These are phyloP conservation scores for Chenopodium berlandieri DNA, from an alignment of 148 eudicot genomes.

Conservation along the genomic window DNA sequence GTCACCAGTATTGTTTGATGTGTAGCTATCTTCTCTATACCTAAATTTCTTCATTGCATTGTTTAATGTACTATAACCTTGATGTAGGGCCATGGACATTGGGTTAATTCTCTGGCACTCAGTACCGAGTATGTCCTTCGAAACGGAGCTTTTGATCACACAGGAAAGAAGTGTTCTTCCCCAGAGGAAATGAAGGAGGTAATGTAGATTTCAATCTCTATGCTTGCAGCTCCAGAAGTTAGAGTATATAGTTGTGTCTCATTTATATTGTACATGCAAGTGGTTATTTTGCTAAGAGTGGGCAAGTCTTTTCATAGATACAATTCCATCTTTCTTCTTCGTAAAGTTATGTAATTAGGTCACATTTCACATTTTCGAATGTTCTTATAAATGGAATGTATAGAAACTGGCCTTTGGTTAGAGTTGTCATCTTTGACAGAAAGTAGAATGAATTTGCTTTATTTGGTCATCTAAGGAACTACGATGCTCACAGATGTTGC, in stretches of 20 bases:
- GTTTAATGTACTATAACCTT: constrained; percentile 6
- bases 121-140: constrained; percentile 97
- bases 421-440: not conserved
- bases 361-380: not conserved
- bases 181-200: constrained; percentile 95
- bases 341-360: not conserved
- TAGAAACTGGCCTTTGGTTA: not conserved
- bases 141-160: constrained; percentile 95
- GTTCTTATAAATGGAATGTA: not conserved
- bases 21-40: not conserved
- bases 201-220: constrained; percentile 19
- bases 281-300: not conserved
- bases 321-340: not conserved
- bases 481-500: not conserved
- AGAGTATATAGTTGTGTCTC: not conserved
- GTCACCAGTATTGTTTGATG: not conserved
- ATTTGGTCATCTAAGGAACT: not conserved
- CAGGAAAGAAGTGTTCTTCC: constrained; percentile 68
- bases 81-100: constrained; percentile 88
- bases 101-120: constrained; percentile 94
- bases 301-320: not conserved
- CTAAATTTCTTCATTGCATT: not conserved
- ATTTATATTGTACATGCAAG: not conserved
- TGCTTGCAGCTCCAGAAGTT: not conserved
- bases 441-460: not conserved